Conservation (phyloP, 1,284 basidiomycete species). For the Ustilago trichophora region DNA sequence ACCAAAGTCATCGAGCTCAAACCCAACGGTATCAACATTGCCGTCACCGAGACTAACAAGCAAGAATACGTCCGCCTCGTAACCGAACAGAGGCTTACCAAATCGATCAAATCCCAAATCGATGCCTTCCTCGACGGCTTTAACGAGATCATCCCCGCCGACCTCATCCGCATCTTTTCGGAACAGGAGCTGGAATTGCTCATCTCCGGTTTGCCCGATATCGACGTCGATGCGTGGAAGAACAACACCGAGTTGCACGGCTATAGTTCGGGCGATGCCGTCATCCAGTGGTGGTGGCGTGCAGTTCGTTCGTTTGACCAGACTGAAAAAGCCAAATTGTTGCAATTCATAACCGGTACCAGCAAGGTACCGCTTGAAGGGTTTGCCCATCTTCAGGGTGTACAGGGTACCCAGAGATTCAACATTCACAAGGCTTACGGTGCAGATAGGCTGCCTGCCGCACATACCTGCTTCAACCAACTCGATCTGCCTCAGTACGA, state of each 20-base stretch:
- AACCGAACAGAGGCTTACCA: slow-evolving; percentile 88
- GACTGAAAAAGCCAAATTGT: slow-evolving; percentile 86
- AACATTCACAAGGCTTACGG: slow-evolving; percentile 93
- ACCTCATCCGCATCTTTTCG: slow-evolving; percentile 77
- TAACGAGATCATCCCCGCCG: slow-evolving; percentile 86
- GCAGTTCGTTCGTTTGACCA: slow-evolving; percentile 96
- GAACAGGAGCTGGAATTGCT: slow-evolving; percentile 97
- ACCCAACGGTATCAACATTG: slow-evolving; percentile 54
- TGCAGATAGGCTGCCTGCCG: slow-evolving; percentile 85
- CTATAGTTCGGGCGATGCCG: slow-evolving; percentile 78
- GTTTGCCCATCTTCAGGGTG: slow-evolving; percentile 90
- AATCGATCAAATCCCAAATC: slow-evolving; percentile 75
- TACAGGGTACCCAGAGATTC: slow-evolving; percentile 93
- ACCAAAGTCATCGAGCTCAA: slow-evolving; percentile 63
- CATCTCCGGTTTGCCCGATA: slow-evolving; percentile 96
- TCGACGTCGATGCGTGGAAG: slow-evolving; percentile 98
- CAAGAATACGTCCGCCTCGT: slow-evolving; percentile 93
- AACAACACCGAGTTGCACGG: slow-evolving; percentile 92
- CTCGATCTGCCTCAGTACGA: slow-evolving; percentile 66
- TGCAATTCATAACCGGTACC: slow-evolving; percentile 90
- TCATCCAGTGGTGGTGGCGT: slow-evolving; percentile 99
- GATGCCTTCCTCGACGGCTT: slow-evolving; percentile 89
- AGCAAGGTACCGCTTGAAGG: slow-evolving; percentile 93
- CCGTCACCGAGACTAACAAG: slow-evolving; percentile 82
- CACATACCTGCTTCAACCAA: slow-evolving; percentile 79